Evolutionary conservation across 768 basidiomycete genomes (phyloP).

Genomic region (Boletus speciosus): DNA sequence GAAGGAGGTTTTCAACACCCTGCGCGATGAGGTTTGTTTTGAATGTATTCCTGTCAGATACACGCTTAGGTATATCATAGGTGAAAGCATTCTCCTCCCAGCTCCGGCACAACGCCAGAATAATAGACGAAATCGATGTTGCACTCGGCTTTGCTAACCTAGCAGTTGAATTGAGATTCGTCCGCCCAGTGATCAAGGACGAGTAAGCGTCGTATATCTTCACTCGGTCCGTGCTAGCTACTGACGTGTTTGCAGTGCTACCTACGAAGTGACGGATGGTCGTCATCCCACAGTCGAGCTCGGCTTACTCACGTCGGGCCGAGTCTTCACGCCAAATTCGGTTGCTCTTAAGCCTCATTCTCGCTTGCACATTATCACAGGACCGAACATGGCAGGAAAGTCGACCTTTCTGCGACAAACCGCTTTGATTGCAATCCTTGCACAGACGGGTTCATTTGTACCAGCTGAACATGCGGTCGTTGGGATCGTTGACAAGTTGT

Average conservation of each 20-base stretch:
- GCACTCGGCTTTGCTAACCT: slow-evolving; percentile 75
- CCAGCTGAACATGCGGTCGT: slow-evolving; percentile 79
- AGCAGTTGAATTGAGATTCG: slow-evolving; percentile 74
- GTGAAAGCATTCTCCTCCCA: slow-evolving; percentile 53
- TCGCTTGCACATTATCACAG: slow-evolving; percentile 81
- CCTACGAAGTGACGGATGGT: slow-evolving; percentile 70
- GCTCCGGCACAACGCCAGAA: slow-evolving; percentile 70
- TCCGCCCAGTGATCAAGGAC: slow-evolving; percentile 64
- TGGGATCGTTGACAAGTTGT: slow-evolving; percentile 87
- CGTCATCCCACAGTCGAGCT: slow-evolving; percentile 94
- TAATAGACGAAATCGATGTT: slow-evolving; percentile 88
- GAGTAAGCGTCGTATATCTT: slow-evolving; percentile 46
- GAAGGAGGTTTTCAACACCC: slow-evolving; percentile 64
- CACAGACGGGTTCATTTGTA: slow-evolving; percentile 91
- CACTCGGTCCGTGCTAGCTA: background rate
- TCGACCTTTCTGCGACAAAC: slow-evolving; percentile 90
- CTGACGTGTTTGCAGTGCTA: slow-evolving; percentile 35
- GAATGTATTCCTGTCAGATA: background rate
- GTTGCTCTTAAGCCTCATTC: slow-evolving; percentile 56
- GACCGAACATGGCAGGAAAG: slow-evolving; percentile 96
- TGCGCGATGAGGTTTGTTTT: slow-evolving; percentile 59
- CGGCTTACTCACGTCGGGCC: slow-evolving; percentile 68
- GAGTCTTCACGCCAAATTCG: slow-evolving; percentile 84
- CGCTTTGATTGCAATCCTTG: slow-evolving; percentile 84
- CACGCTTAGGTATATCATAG: slow-evolving; percentile 36